Conservation (phyloP, 192 early-diverging fungal species). For the Coemansia sp. region DNA sequence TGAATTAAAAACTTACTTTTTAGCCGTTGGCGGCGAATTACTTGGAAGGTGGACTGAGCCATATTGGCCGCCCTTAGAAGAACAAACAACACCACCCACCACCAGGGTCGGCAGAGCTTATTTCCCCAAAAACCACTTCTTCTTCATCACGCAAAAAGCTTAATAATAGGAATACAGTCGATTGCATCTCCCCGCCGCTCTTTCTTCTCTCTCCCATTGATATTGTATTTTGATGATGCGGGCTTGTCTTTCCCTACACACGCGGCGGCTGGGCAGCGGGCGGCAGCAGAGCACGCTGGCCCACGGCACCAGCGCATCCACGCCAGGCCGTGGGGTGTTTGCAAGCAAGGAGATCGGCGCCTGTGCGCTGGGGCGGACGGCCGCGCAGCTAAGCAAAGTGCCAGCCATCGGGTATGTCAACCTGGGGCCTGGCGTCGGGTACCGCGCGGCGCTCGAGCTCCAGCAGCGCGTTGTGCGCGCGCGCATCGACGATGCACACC, state of each 20-base stretch:
- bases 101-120: too few relatives aligned
- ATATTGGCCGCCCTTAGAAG: too few relatives aligned
- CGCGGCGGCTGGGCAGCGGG: background rate
- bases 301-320: background rate
- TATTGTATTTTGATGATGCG: background rate
- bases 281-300: background rate
- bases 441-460: slow-evolving; percentile 61
- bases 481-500: slow-evolving; percentile 56
- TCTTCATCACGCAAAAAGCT: too few relatives aligned
- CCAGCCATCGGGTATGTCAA: slow-evolving; percentile 53
- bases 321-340: slow-evolving; percentile 1
- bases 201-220: background rate
- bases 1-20: background rate
- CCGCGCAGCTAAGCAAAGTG: slow-evolving; percentile 27
- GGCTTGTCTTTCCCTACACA: background rate
- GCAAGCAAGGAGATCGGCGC: slow-evolving; percentile 14
- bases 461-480: slow-evolving; percentile 62
- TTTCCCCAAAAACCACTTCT: too few relatives aligned
- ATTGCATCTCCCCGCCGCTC: too few relatives aligned
- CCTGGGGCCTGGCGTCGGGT: slow-evolving; percentile 54
- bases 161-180: too few relatives aligned
- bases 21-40: background rate
- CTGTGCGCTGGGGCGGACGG: slow-evolving; percentile 35
- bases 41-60: background rate
- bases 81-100: too few relatives aligned